Conservation (phyloP, 257 asterid genomes). For the Avicennia marina region DNA sequence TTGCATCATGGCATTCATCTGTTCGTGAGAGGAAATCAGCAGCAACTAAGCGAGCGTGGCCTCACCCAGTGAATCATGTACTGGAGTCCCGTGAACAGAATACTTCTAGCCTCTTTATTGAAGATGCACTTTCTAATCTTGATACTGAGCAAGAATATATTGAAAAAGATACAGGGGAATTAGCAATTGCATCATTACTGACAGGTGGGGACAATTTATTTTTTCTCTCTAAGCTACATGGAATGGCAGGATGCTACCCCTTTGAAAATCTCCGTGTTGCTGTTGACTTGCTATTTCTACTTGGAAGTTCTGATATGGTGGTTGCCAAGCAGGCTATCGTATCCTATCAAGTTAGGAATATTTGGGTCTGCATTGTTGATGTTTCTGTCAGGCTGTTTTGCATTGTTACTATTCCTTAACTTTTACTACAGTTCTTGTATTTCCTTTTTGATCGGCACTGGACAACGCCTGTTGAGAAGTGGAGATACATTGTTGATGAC, state of each 20-base stretch:
- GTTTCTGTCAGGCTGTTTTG: neutral
- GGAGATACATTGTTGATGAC: slow-evolving; percentile 77
- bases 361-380: neutral
- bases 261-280: slow-evolving; percentile 74
- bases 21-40: slow-evolving; percentile 70
- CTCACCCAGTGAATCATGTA: slow-evolving; percentile 34
- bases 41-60: slow-evolving; percentile 82
- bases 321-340: slow-evolving; percentile 91
- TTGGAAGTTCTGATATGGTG: slow-evolving; percentile 83
- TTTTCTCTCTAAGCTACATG: slow-evolving; percentile 52
- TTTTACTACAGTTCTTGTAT: slow-evolving; percentile 65
- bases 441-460: slow-evolving; percentile 89
- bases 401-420: slow-evolving; percentile 43
- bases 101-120: slow-evolving; percentile 66
- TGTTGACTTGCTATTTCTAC: slow-evolving; percentile 79
- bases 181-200: slow-evolving; percentile 38
- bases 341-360: slow-evolving; percentile 37
- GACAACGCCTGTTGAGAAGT: slow-evolving; percentile 59
- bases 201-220: slow-evolving; percentile 37
- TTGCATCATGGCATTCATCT: slow-evolving; percentile 56
- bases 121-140: slow-evolving; percentile 83
- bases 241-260: slow-evolving; percentile 77
- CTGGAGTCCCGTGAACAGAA: slow-evolving; percentile 33
- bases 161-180: slow-evolving; percentile 45
- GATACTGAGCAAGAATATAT: slow-evolving; percentile 50